These are phyloP conservation scores for Fusarium goolgardi DNA, from an alignment of 2,329 filamentous ascomycete species.

Conservation along the genomic window DNA sequence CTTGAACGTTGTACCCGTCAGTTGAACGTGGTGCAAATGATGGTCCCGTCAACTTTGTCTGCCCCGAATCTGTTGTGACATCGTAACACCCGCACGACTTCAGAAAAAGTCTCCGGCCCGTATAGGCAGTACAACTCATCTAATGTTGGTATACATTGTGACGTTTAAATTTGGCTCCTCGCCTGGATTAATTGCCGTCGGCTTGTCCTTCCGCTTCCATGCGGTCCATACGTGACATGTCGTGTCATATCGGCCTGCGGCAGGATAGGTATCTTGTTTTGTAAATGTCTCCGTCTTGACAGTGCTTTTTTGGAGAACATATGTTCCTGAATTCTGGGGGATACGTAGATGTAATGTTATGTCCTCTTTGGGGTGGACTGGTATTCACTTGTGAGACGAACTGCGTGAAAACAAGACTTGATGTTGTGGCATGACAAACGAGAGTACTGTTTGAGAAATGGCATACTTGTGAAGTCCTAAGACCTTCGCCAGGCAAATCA, in stretches of 20 bases:
- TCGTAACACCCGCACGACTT: constrained; percentile 20
- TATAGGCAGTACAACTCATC: not conserved
- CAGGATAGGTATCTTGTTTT: constrained; percentile 6
- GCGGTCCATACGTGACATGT: constrained; percentile 19
- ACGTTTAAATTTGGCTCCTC: constrained; percentile 14
- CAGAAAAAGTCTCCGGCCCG: constrained; percentile 20
- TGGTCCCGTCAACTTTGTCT: constrained; percentile 15
- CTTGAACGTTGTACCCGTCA: not conserved
- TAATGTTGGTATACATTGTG: not conserved
- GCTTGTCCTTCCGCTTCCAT: constrained; percentile 20
- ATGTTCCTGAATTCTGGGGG: not conserved
- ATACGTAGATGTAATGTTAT: not conserved
- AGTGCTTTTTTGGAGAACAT: not conserved
- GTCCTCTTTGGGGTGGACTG: no score
- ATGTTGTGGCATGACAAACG: not conserved
- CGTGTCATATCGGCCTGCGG: constrained; percentile 13
- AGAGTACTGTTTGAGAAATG: not conserved
- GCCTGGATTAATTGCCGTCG: constrained; percentile 26
- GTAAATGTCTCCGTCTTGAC: constrained; percentile 6
- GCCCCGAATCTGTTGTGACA: constrained; percentile 29
- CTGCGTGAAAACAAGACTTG: not conserved
- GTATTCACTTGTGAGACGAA: not conserved
- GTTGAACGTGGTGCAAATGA: constrained; percentile 4
- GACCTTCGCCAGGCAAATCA: not conserved
- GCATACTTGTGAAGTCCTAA: not conserved